Conservation (phyloP, 2,329 filamentous ascomycete genomes). For the Hortaea sp. region DNA sequence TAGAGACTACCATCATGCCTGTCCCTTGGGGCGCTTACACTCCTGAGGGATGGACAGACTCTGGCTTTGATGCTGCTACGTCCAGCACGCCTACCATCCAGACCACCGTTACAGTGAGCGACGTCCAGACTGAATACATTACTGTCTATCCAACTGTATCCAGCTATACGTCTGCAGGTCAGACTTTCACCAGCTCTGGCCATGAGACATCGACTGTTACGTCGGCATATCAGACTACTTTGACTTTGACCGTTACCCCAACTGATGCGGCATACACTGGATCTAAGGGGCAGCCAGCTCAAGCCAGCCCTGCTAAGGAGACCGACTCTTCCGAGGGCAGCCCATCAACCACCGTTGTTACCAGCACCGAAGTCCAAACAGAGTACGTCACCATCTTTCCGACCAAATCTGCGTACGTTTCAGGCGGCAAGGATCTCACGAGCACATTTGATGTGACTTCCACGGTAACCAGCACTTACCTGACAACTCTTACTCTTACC, state of each 20-base stretch:
- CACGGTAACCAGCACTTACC: slow-evolving; percentile 1
- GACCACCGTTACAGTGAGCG: background rate
- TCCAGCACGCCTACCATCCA: background rate
- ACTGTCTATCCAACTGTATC: background rate
- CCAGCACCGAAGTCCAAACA: background rate
- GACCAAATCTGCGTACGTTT: background rate
- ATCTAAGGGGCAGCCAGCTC: too few relatives aligned
- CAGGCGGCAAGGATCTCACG: background rate
- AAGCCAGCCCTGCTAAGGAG: too few relatives aligned
- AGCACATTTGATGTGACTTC: background rate
- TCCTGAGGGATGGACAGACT: background rate
- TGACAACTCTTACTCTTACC: background rate
- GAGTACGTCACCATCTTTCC: slow-evolving; percentile 1
- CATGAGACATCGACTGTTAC: background rate
- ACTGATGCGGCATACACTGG: background rate
- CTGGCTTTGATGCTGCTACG: background rate
- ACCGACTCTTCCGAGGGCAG: too few relatives aligned
- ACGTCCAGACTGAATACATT: background rate
- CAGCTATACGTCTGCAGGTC: background rate
- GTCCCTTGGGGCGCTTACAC: slow-evolving; percentile 1
- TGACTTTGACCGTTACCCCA: background rate
- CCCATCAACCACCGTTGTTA: too few relatives aligned
- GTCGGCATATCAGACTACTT: background rate
- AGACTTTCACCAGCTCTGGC: background rate
- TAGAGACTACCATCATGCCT: background rate